Base-by-base conservation (phyloP, 257 asterid species). In the Coffea canephora region DNA sequence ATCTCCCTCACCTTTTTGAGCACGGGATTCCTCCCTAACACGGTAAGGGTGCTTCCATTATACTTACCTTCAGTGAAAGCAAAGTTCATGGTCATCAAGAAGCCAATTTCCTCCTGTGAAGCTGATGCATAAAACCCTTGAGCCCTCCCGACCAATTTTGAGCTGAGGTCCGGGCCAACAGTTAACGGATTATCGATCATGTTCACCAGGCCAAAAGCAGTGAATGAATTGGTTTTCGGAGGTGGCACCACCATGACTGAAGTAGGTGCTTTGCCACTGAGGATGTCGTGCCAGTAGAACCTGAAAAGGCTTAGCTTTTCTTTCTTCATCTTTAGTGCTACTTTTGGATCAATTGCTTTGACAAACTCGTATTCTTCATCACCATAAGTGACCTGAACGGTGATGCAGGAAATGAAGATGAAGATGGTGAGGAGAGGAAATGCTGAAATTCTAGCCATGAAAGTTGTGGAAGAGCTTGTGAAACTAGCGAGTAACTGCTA, bases 1-100 rank as follows among this genome's bases (percentile, higher is more conserved):
- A 92, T 90, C 73, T 92, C 94, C 65, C 95, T 65, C 59, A 88
- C 89, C 18, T 81, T 54, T 25, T 80, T 27, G 3, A 89, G 10
- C 16, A 78, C 87, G 7, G 92, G 71, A 8, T 92, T 92, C 83
- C 95, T 85, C 67, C 95, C 97, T 0, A 87, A 5, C 39, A 92
- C 83, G 6, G 87, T 66, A 77, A 74, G 45, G 15, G 82, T 79
- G 45, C 78, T 79, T 46, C 82, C 82, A 27, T 82, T 82, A 45
- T 82, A 82, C 68, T 72, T 77, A 0, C 85, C 85, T 46, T 73
- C 76, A 14, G 43, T 57, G 49, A 82, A 77, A 11, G 49, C 82
- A 11, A 82, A 82, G 23, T 82, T 82, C 85, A 82, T 82, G 46
- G 78, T 79, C 85, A 82, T 82, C 59, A 82, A 31, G 46, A 82